Percentiles rank a stretch among this genome's conserved stretches.
Evolutionary conservation across 805 yeast species (phyloP).

Genomic region (Hanseniaspora guilliermondii): DNA sequence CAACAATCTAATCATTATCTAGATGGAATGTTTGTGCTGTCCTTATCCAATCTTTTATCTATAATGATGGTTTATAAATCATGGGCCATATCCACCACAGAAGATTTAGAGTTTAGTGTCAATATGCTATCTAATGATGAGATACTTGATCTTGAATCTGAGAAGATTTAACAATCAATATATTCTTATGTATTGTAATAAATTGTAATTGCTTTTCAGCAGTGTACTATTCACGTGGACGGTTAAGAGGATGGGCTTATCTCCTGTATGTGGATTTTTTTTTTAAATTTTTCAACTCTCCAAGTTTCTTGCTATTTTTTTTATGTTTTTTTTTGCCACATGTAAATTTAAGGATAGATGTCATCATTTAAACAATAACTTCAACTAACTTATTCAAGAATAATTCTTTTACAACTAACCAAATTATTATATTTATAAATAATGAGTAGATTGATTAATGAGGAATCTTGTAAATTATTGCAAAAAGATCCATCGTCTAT

Average conservation of each 20-base stretch:
- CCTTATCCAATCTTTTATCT: slow-evolving; percentile 66
- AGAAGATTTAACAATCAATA: background rate
- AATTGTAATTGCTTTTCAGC: background rate
- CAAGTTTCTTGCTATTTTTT: too few species aligned
- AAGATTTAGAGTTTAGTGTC: slow-evolving; percentile 85
- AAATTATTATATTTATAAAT: background rate
- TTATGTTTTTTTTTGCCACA: too few species aligned
- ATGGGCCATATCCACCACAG: slow-evolving; percentile 93
- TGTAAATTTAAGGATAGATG: too few species aligned
- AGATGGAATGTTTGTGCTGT: slow-evolving; percentile 80
- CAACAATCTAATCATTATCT: slow-evolving; percentile 65
- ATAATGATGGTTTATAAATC: slow-evolving; percentile 91
- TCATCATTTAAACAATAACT: too few species aligned
- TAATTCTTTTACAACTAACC: background rate
- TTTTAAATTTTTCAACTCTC: too few species aligned
- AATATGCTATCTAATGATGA: slow-evolving; percentile 29
- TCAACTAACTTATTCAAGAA: too few species aligned
- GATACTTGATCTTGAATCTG: background rate
- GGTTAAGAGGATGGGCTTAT: too few species aligned
- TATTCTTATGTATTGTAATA: background rate
- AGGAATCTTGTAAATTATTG: slow-evolving; percentile 49
- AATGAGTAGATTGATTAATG: slow-evolving; percentile 32
- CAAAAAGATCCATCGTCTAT: slow-evolving; percentile 61
- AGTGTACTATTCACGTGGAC: background rate
- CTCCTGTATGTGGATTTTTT: too few species aligned